Evolutionary conservation across 2,329 filamentous ascomycete genomes (phyloP), one percentile per base, ranked within the genome.

Genomic region (Gliomastix tumulicola): DNA sequence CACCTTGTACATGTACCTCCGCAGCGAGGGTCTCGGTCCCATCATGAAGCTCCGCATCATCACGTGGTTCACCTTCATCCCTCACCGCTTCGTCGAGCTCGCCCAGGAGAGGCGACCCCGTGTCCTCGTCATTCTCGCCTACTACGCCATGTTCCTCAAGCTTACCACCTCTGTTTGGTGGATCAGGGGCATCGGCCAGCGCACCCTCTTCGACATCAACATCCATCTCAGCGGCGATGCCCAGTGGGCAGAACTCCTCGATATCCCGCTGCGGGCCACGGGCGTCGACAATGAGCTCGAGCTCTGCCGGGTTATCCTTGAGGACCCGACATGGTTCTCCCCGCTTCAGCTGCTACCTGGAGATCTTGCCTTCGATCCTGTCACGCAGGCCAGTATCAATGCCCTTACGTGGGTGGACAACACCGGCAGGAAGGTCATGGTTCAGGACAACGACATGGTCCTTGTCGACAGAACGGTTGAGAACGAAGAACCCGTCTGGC

Each of bases 51-150:
- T 76, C 12, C 66, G 73, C 36, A 61, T 72, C 48, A 63, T 71
- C 41, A 73, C 69, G 9, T 73, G 68, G 56, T 65, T 72, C 38
- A 76, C 69, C 3, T 76, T 69, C 36, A 42, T 74, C 16, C 66
- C 69, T 6, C 48, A 49, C 1, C 42, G 43, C 6, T 71, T 76
- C 37, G 49, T 73, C 37, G 55, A 65, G 3, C 53, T 73, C 7
- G 62, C 62, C 2, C 57, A 61, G 12, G 44, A 61, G 18, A 54
- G 50, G 32, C 57, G 62, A 3, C 67, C 68, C 1, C 63, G 67
- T 20, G 64, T 71, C 3, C 55, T 77, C 1, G 42, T 76, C 35
- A 70, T 77, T 25, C 35, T 78, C 10, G 71, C 69, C 3, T 59
- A 77, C 44, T 74, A 74, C 40, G 56, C 71, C 6, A 59, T 60